Percentiles rank a stretch among this genome's conserved stretches.
phyloP scores from a whole-genome alignment of 345 rosid species.

The Durio zibethinus region DNA sequence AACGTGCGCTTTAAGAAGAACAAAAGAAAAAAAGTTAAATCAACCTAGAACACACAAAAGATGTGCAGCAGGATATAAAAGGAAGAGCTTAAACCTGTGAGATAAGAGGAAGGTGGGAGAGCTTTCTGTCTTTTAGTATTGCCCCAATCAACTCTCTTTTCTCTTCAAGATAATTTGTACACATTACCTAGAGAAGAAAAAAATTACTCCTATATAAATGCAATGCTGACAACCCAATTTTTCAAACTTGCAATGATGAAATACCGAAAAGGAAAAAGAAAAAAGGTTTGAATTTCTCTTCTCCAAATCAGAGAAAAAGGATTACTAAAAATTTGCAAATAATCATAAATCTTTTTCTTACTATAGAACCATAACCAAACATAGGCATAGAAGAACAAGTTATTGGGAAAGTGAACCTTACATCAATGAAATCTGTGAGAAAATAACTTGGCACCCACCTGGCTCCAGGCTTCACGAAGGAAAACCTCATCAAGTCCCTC shows the following conservation, averaged over 20 bases:
- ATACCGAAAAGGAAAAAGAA: too few species aligned
- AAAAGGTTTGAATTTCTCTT: too few species aligned
- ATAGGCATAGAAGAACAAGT: background rate
- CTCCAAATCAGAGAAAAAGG: too few species aligned
- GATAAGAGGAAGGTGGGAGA: background rate
- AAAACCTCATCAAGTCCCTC: constrained; percentile 52
- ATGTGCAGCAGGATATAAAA: background rate
- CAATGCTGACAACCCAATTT: background rate
- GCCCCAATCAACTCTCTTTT: constrained; percentile 57
- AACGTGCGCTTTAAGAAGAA: constrained; percentile 32
- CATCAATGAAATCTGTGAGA: constrained; percentile 58
- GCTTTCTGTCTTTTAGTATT: background rate
- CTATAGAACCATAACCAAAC: background rate
- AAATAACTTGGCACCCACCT: constrained; percentile 49
- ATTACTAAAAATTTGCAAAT: too few species aligned
- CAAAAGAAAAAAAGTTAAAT: background rate
- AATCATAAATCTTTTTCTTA: too few species aligned
- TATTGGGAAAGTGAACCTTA: constrained; percentile 18
- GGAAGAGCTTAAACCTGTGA: background rate
- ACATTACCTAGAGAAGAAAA: constrained; percentile 56
- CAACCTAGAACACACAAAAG: background rate
- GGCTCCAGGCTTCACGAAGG: constrained; percentile 48
- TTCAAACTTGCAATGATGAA: too few species aligned
- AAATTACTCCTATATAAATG: background rate
- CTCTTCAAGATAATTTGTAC: constrained; percentile 61